Percentiles rank a stretch among this genome's conserved stretches.
Conservation (phyloP, 1,284 basidiomycete species). For the Phlebopus sp. region DNA sequence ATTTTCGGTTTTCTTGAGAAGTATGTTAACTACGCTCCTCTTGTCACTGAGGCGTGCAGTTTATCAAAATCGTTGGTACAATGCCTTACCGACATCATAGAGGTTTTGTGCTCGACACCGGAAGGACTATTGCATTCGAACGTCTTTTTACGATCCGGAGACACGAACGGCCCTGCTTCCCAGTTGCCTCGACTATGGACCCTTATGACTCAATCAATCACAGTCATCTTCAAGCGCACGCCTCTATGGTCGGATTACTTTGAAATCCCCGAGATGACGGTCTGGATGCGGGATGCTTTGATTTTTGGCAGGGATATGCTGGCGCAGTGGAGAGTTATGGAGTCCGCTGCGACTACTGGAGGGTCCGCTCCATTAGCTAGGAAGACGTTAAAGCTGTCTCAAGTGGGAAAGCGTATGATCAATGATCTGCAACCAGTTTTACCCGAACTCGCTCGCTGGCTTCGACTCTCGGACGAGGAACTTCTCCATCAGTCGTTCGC, state of each 20-base stretch:
- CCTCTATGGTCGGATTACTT: slow-evolving; percentile 80
- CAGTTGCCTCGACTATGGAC: slow-evolving; percentile 77
- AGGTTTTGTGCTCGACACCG: slow-evolving; percentile 73
- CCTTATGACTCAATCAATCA: slow-evolving; percentile 76
- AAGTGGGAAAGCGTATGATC: slow-evolving; percentile 70
- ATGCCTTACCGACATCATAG: slow-evolving; percentile 89
- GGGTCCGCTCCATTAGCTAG: slow-evolving; percentile 18
- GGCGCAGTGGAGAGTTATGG: slow-evolving; percentile 76
- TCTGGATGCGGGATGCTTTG: slow-evolving; percentile 96
- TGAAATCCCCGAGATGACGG: slow-evolving; percentile 80
- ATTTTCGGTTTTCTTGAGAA: slow-evolving; percentile 62
- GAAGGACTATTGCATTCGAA: slow-evolving; percentile 65
- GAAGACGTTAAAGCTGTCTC: slow-evolving; percentile 41
- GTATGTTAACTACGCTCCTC: slow-evolving; percentile 61
- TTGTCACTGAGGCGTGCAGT: slow-evolving; percentile 80
- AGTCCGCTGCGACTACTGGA: slow-evolving; percentile 52
- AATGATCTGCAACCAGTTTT: slow-evolving; percentile 76
- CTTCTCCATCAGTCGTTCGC: slow-evolving; percentile 85
- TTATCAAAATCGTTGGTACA: slow-evolving; percentile 85
- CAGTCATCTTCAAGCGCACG: slow-evolving; percentile 82
- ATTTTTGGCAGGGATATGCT: slow-evolving; percentile 87
- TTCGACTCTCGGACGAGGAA: slow-evolving; percentile 88
- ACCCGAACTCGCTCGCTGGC: slow-evolving; percentile 77
- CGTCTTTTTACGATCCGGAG: slow-evolving; percentile 50
- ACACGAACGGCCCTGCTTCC: slow-evolving; percentile 43